Evolutionary conservation across 2,329 filamentous ascomycete species (phyloP), one percentile per base, ranked within the genome.

Genomic region (Xylariales sp.): DNA sequence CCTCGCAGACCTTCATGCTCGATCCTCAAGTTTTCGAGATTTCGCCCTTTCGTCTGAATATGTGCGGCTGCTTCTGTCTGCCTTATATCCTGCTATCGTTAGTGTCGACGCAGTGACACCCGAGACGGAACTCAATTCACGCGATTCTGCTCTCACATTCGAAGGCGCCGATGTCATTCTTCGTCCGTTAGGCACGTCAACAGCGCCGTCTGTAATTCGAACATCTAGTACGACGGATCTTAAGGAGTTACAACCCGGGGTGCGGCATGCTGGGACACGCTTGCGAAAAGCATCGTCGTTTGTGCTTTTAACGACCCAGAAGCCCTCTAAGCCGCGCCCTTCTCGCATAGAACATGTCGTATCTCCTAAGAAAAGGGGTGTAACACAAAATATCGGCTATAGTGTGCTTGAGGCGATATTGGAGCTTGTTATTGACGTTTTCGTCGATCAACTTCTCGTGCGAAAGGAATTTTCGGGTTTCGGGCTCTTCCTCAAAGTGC

Each of bases 391-490:
- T 65, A 83, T 90, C 10, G 90, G 89, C 41, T 91, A 92, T 75
- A 85, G 88, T 0, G 85, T 97, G 18, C 86, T 95, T 0, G 91
- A 97, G 69, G 89, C 89, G 5, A 82, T 97, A 14, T 80, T 97
- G 5, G 91, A 94, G 69, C 85, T 98, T 28, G 87, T 95, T 1
- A 84, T 96, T 56, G 87, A 87, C 23, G 89, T 97, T 0, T 97
- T 97, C 75, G 86, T 92, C 57, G 94, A 97, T 74, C 93, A 98
- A 73, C 82, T 98, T 0, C 87, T 97, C 49, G 87, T 86, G 36
- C 90, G 93, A 32, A 97, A 97, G 77, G 96, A 99, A 61, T 99
- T 98, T 76, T 85, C 91, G 2, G 95, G 96, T 0, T 92, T 99
- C 61, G 90, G 91, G 0, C 82, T 99, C 9, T 97, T 93, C 75